Evolutionary conservation across 805 yeast genomes (phyloP), one percentile per base, ranked within the genome.

Genomic region (Jamesozyma rosinii): DNA sequence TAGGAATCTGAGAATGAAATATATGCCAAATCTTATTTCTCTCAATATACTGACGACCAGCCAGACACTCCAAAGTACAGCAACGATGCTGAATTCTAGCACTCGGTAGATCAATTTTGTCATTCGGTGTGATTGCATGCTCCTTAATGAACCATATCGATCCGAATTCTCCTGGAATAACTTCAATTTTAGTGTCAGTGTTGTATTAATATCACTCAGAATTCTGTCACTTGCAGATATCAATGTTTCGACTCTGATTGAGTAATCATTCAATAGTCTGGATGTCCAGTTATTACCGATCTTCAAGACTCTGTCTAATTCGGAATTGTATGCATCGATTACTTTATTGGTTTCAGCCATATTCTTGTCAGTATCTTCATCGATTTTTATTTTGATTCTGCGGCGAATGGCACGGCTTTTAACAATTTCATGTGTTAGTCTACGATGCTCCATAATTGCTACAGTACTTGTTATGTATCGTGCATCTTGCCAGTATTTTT

Each of bases 201-300:
- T 78, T 0, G 90, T 82, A 57, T 79, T 83, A 42, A 83, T 76
- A 53, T 81, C 89, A 47, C 86, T 82, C 45, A 79, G 74, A 10
- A 82, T 72, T 49, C 89, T 66, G 61, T 82, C 88, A 41, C 83
- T 76, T 31, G 71, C 67, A 14, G 81, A 76, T 37, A 82, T 64
- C 43, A 81, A 56, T 40, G 74, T 77, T 52, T 82, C 88, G 33
- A 81, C 71, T 54, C 69, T 70, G 43, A 71, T 70, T 0, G 81
- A 74, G 46, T 72, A 71, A 41, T 70, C 49, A 60, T 51, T 51
- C 14, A 47, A 49, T 42, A 54, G 53, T 53, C 46, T 54, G 15
- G 53, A 49, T 21, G 56, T 68, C 66, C 51, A 63, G 35, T 43
- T 45, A 38, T 63, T 58, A 38, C 67, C 66, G 32, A 47, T 47